A percentile compares a stretch with the other conserved stretches of the same genome.
These are phyloP conservation scores for Penicillium antarcticum DNA, from an alignment of 495 filamentous ascomycete genomes.

Conservation along the genomic window DNA sequence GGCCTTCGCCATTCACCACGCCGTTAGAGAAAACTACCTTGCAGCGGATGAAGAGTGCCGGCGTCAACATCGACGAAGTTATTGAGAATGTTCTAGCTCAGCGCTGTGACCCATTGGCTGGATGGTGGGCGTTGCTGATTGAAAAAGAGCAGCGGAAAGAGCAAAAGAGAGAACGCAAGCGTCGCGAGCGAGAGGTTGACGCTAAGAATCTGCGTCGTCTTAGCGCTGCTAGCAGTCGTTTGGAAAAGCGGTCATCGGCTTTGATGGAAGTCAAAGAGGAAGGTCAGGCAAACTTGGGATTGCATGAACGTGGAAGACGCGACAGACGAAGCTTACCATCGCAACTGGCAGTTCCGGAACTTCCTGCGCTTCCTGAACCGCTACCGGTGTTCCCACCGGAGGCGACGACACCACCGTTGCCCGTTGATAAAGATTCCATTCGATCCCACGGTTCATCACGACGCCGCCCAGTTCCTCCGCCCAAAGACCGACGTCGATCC, in stretches of 20 bases:
- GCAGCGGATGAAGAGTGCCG: conserved; percentile 90
- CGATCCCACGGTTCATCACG: conserved; percentile 67
- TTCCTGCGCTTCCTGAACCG: conserved; percentile 70
- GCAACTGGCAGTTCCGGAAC: conserved; percentile 55
- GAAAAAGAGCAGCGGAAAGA: conserved; percentile 96
- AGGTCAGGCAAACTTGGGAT: conserved; percentile 35
- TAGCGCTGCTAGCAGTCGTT: conserved; percentile 79
- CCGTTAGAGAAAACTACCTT: conserved; percentile 86
- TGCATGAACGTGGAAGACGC: conserved; percentile 48
- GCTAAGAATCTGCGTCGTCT: conserved; percentile 75
- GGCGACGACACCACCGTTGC: conserved; percentile 51
- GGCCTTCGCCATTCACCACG: conserved; percentile 82
- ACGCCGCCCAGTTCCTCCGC: conserved; percentile 73
- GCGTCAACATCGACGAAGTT: conserved; percentile 89
- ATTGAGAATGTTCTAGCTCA: conserved; percentile 91
- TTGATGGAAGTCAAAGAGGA: conserved; percentile 75
- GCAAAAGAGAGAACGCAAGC: conserved; percentile 74
- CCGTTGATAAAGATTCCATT: conserved; percentile 75
- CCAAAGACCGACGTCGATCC: conserved; percentile 75
- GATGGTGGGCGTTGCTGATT: conserved; percentile 94
- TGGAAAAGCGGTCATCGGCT: conserved; percentile 73
- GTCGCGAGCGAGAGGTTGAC: conserved; percentile 79
- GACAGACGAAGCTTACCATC: conserved; percentile 56
- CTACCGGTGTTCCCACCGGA: conserved; percentile 35
- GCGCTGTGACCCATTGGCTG: conserved; percentile 82